Base-by-base conservation (phyloP, 768 basidiomycete genomes). In the Agaricus sinodeliciosus region DNA sequence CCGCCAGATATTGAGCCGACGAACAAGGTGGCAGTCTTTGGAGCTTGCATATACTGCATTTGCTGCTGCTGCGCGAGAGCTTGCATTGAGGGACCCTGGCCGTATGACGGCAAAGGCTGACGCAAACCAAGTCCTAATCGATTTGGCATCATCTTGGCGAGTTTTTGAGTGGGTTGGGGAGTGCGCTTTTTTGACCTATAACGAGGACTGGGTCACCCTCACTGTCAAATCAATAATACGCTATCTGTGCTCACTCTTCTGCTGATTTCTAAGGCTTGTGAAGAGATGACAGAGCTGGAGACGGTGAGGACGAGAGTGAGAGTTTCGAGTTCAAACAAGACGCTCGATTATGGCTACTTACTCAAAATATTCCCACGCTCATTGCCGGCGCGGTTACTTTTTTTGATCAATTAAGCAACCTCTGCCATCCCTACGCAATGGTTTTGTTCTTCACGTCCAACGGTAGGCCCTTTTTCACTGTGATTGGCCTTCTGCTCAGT, bases 1-100 rank as follows among this genome's bases (percentile, higher is more conserved):
- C 94, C 94, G 28, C 90, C 90, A 4, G 94, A 91, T 68, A 97
- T 97, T 56, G 91, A 90, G 9, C 94, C 94, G n/a, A 97, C 84
- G 60, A 96, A 97, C 2, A 95, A 74, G 0, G 81, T 82, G 0
- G 85, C 81, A 55, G 81, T 77, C 60, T 85, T 93, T 58, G 83
- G 84, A 12, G 83, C 82, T 3, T 82, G 81, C 50, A 79, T 75
- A 65, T 80, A 86, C 37, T 82, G 78, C 67, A 82, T 82, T 59
- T 80, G 84, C 59, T 90, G 87, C 76, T 90, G 87, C 76, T 87
- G 83, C 75, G 90, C 87, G 67, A 91, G 85, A 73, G 89, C 86
- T 68, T 84, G 85, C 65, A 92, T 89, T 78, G 90, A 90, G 76
- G 90, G 90, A 60, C 90, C 90, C 70, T 92, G 90, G 68, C 90